phyloP scores from a whole-genome alignment of 176 grass and related monocot species.

The Neostapfia colusana region DNA sequence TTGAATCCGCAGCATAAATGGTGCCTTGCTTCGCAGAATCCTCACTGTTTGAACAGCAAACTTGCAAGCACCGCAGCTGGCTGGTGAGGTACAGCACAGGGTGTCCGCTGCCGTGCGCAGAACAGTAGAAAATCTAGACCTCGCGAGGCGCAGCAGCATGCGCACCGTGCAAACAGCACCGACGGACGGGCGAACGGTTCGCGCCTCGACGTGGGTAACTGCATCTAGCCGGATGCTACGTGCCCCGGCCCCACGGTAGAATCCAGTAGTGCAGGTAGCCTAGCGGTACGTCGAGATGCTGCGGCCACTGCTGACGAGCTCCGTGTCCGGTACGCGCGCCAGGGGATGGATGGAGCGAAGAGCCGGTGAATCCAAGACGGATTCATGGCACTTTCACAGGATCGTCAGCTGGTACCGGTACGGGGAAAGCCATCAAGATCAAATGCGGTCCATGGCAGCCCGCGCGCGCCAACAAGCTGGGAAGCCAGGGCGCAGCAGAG shows the following conservation, averaged over 20 bases:
- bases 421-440: neutral
- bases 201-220: too few relatives aligned
- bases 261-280: neutral
- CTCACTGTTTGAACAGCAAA: neutral
- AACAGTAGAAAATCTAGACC: neutral
- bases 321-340: neutral
- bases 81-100: too few relatives aligned
- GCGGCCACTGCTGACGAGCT: neutral
- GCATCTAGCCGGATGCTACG: neutral
- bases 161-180: neutral
- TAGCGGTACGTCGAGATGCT: too few relatives aligned
- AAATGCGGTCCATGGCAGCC: conserved; percentile 2
- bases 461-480: too few relatives aligned
- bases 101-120: neutral
- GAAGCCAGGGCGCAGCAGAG: too few relatives aligned
- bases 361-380: neutral
- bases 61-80: neutral
- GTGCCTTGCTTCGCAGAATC: neutral
- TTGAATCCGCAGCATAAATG: too few relatives aligned
- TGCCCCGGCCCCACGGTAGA: neutral
- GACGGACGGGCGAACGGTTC: neutral
- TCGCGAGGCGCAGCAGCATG: neutral
- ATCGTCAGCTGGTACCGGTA: neutral
- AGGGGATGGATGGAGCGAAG: too few relatives aligned
- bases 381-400: neutral